Conservation (phyloP, 257 asterid genomes). For the Solanum paucissectum region DNA sequence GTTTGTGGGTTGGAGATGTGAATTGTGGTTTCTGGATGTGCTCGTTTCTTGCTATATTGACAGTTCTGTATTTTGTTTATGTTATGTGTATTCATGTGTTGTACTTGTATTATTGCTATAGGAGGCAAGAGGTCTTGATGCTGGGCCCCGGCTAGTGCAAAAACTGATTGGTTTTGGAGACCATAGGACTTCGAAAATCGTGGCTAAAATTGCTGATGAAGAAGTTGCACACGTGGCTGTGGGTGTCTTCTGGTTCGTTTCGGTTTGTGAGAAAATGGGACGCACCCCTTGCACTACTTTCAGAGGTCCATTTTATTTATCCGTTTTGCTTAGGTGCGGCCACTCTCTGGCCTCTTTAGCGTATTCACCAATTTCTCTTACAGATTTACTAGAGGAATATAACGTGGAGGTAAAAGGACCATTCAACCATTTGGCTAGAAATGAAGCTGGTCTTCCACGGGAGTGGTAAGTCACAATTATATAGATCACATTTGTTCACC, state of each 20-base stretch:
- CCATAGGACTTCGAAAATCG: conserved; percentile 69
- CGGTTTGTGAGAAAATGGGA: conserved; percentile 56
- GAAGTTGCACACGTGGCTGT: conserved; percentile 95
- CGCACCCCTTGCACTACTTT: conserved; percentile 54
- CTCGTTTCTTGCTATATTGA: not conserved
- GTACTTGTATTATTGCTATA: conserved; percentile 8
- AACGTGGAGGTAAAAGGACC: conserved; percentile 86
- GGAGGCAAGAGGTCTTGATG: conserved; percentile 99
- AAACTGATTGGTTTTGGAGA: conserved; percentile 80
- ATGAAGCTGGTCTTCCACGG: conserved; percentile 81
- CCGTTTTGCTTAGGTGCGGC: not conserved
- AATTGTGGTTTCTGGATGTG: not conserved
- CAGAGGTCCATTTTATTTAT: conserved; percentile 31
- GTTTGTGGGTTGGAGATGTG: not conserved
- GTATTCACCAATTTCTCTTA: not conserved
- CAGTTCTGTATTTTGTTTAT: not conserved
- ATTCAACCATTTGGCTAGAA: conserved; percentile 68
- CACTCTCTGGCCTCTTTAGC: not conserved
- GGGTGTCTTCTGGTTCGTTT: conserved; percentile 81
- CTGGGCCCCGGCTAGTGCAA: conserved; percentile 91
- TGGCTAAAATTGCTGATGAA: conserved; percentile 76
- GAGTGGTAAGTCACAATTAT: conserved; percentile 42
- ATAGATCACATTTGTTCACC: not conserved
- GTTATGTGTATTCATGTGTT: not conserved
- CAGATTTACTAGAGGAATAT: conserved; percentile 69